These are phyloP conservation scores for Didymella pinodella DNA, from an alignment of 2,329 filamentous ascomycete genomes.

Conservation along the genomic window DNA sequence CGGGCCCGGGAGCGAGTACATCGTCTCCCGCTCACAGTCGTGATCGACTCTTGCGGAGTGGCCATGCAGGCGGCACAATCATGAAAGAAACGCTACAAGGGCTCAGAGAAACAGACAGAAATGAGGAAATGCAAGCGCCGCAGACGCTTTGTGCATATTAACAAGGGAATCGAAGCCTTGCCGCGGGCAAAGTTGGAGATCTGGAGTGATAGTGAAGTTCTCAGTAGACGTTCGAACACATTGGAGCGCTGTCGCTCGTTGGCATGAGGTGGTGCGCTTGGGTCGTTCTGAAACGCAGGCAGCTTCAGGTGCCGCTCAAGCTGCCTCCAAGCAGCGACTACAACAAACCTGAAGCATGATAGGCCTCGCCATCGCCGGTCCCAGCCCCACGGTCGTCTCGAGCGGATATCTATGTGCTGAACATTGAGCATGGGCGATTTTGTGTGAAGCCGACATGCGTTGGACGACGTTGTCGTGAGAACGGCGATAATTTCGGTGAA, in stretches of 20 bases:
- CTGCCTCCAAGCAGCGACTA: constrained; percentile 43
- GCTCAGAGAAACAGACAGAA: constrained; percentile 41
- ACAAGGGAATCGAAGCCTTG: constrained; percentile 39
- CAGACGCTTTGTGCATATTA: constrained; percentile 50
- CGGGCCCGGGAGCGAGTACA: constrained; percentile 51
- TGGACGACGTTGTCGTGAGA: background rate
- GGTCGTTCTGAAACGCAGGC: constrained; percentile 45
- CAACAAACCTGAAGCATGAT: constrained; percentile 50
- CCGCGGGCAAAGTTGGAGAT: constrained; percentile 34
- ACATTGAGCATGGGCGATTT: background rate
- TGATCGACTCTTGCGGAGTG: constrained; percentile 48
- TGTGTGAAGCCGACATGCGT: background rate
- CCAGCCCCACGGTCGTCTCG: constrained; percentile 44
- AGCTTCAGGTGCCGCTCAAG: constrained; percentile 48
- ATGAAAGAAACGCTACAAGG: constrained; percentile 42
- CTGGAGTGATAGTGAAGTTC: constrained; percentile 35
- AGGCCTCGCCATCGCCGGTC: constrained; percentile 41
- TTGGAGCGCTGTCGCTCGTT: constrained; percentile 46
- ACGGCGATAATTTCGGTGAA: constrained; percentile 3
- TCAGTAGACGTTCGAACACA: constrained; percentile 36
- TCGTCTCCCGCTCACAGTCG: constrained; percentile 50
- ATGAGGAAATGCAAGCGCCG: constrained; percentile 42
- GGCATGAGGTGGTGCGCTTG: constrained; percentile 46
- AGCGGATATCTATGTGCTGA: constrained; percentile 5
- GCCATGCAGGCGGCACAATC: constrained; percentile 49